Evolutionary conservation across 2,329 filamentous ascomycete species (phyloP).

Genomic region (Knufia fluminis): DNA sequence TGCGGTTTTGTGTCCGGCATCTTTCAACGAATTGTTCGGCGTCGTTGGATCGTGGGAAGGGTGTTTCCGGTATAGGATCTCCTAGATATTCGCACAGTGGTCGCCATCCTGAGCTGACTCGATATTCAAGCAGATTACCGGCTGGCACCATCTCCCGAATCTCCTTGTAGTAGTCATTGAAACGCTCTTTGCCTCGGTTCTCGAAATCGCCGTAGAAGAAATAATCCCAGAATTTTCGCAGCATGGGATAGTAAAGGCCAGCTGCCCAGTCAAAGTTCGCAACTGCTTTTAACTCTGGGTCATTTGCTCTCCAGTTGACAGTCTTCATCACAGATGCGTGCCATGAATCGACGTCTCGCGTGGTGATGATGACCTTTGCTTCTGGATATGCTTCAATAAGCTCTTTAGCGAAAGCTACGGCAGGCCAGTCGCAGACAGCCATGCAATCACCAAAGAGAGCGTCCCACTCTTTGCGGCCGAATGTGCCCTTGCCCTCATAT

Average conservation of each 20-base stretch:
- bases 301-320: slow-evolving; percentile 57
- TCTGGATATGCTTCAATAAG: slow-evolving; percentile 63
- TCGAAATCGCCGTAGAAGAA: slow-evolving; percentile 62
- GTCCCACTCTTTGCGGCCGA: slow-evolving; percentile 60
- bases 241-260: slow-evolving; percentile 60
- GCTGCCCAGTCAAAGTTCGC: slow-evolving; percentile 55
- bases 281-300: slow-evolving; percentile 49
- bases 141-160: slow-evolving; percentile 40
- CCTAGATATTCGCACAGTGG: slow-evolving; percentile 48
- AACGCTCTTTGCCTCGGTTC: slow-evolving; percentile 55
- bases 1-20: slow-evolving; percentile 44
- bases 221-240: slow-evolving; percentile 58
- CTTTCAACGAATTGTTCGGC: slow-evolving; percentile 47
- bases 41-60: slow-evolving; percentile 46
- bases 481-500: slow-evolving; percentile 52
- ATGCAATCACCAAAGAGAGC: slow-evolving; percentile 56
- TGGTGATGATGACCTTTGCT: slow-evolving; percentile 61
- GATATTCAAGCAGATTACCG: slow-evolving; percentile 46
- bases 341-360: slow-evolving; percentile 58
- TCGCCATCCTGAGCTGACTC: slow-evolving; percentile 46
- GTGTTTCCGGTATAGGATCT: slow-evolving; percentile 39
- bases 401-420: slow-evolving; percentile 58
- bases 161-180: slow-evolving; percentile 47
- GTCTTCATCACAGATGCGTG: slow-evolving; percentile 56
- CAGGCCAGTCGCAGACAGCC: slow-evolving; percentile 60